A percentile compares a stretch with the other conserved stretches of the same genome.
Evolutionary conservation across 768 basidiomycete genomes (phyloP).

Genomic region (Neoboletus subvelutipes): DNA sequence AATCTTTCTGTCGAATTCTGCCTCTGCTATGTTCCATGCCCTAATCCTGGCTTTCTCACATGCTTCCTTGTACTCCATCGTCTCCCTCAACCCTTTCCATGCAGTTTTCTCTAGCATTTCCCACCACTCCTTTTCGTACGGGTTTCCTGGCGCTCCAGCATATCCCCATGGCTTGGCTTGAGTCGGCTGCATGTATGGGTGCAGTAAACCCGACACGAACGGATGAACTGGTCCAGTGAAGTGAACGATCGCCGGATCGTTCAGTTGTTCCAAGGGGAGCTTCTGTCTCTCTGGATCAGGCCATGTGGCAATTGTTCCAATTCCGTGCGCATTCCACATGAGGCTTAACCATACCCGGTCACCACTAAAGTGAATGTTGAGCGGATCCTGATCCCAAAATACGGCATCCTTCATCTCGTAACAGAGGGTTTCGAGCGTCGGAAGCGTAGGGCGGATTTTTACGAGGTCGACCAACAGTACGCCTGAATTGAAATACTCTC

Average conservation of each 20-base stretch:
- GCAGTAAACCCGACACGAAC: background rate
- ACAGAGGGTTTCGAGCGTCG: background rate
- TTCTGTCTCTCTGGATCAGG: background rate
- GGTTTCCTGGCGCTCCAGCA: background rate
- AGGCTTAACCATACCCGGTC: background rate
- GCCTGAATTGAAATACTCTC: background rate
- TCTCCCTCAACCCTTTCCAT: background rate
- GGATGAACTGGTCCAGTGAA: background rate
- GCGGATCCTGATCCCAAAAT: background rate
- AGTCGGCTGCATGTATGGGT: background rate
- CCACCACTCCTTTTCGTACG: background rate
- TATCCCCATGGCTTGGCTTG: background rate
- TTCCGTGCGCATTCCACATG: background rate
- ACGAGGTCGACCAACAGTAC: background rate
- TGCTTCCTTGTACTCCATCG: background rate
- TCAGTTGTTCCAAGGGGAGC: background rate
- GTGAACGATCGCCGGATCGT: background rate
- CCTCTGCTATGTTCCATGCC: background rate
- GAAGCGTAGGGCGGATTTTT: background rate
- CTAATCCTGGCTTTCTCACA: background rate
- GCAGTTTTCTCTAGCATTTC: background rate
- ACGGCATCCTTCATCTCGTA: background rate
- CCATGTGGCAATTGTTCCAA: background rate
- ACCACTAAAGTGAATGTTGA: background rate
- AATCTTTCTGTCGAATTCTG: background rate